Conservation (phyloP, 75 land plant species). For the Cryptomeria japonica region DNA sequence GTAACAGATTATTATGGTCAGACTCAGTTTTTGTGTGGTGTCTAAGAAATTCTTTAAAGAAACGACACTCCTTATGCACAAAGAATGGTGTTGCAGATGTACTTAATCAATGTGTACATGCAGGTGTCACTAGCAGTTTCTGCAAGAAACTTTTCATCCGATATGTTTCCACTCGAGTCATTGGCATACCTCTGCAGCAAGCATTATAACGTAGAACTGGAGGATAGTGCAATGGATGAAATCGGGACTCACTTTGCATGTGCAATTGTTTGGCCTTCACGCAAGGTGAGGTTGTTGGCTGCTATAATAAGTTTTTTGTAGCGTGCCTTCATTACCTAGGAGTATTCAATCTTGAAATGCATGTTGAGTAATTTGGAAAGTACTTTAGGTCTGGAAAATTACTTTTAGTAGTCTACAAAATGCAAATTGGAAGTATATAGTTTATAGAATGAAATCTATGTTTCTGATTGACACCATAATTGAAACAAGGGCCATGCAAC, state of each 20-base stretch:
- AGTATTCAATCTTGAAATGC: background rate
- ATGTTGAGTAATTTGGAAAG: background rate
- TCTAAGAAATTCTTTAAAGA: background rate
- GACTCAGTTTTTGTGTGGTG: background rate
- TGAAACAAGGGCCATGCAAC: background rate
- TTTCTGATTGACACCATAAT: background rate
- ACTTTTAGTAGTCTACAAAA: background rate
- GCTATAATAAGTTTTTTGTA: background rate
- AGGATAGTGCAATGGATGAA: background rate
- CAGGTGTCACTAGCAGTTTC: conserved; percentile 28
- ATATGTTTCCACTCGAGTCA: conserved; percentile 28
- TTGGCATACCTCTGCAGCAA: conserved; percentile 28
- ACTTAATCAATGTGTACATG: background rate
- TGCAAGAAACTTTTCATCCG: conserved; percentile 9
- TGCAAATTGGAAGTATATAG: background rate
- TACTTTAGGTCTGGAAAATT: background rate
- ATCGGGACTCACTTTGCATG: conserved; percentile 66
- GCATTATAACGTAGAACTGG: conserved; percentile 24
- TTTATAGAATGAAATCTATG: background rate
- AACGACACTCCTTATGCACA: background rate
- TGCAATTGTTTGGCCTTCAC: conserved; percentile 72
- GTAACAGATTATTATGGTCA: background rate
- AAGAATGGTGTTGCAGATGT: background rate
- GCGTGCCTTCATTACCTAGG: background rate
- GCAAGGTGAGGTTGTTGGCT: conserved; percentile 57